Conservation (phyloP, 2,329 filamentous ascomycete species). For the Aureobasidium sp. region DNA sequence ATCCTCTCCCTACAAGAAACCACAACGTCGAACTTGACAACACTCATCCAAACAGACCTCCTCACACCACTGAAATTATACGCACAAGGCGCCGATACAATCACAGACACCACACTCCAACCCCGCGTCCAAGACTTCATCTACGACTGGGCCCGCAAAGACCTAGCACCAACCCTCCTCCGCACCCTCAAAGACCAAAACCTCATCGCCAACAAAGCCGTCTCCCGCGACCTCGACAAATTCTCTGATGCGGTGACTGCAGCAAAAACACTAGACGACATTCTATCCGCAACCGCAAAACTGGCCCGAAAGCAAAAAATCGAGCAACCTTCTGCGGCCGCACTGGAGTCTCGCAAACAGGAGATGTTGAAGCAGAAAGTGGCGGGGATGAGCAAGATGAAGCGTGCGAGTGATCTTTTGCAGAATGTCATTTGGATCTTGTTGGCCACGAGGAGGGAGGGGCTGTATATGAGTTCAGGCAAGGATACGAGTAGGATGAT, state of each 20-base stretch:
- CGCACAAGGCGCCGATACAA: slow-evolving; percentile 21
- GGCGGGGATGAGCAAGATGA: slow-evolving; percentile 23
- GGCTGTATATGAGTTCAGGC: slow-evolving; percentile 29
- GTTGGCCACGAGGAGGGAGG: slow-evolving; percentile 20
- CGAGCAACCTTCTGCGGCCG: slow-evolving; percentile 17
- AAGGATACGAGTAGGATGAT: slow-evolving; percentile 33
- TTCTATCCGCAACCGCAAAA: slow-evolving; percentile 22
- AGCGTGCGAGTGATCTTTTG: slow-evolving; percentile 26
- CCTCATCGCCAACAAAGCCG: slow-evolving; percentile 19
- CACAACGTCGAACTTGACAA: neutral
- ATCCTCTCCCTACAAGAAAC: neutral
- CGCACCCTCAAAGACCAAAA: slow-evolving; percentile 18
- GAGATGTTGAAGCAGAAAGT: slow-evolving; percentile 21
- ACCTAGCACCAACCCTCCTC: slow-evolving; percentile 21
- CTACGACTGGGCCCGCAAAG: slow-evolving; percentile 21
- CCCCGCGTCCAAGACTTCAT: slow-evolving; percentile 22
- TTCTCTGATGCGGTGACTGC: slow-evolving; percentile 22
- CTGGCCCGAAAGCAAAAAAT: slow-evolving; percentile 25
- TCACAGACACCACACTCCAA: slow-evolving; percentile 21
- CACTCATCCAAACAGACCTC: slow-evolving; percentile 19
- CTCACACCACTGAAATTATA: slow-evolving; percentile 26
- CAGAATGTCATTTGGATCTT: slow-evolving; percentile 31
- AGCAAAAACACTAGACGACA: slow-evolving; percentile 21
- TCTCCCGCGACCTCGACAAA: slow-evolving; percentile 24
- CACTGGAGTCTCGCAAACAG: slow-evolving; percentile 20